Evolutionary conservation across 345 rosid species (phyloP).

Genomic region (Eucalyptus sideroxylon): DNA sequence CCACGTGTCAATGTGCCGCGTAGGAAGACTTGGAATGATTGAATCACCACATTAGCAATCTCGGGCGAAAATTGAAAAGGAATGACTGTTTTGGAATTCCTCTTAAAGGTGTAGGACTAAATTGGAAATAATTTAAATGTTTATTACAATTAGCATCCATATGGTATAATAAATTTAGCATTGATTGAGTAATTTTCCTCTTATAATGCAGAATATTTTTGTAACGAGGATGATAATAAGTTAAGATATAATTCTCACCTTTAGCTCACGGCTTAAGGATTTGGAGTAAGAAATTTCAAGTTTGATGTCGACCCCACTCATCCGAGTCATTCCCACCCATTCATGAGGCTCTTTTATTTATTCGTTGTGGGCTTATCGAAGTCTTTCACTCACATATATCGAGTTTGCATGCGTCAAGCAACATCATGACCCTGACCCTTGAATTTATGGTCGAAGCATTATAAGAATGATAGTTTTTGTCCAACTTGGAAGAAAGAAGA

Average conservation of each 20-base stretch:
- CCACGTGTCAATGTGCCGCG: fast-evolving
- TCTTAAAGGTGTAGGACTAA: too few relatives aligned
- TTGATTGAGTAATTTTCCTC: background rate
- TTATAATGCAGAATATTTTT: background rate
- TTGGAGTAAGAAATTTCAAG: too few relatives aligned
- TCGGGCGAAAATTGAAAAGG: too few relatives aligned
- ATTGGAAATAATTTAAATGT: too few relatives aligned
- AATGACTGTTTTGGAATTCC: too few relatives aligned
- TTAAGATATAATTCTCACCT: background rate
- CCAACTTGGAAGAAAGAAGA: background rate
- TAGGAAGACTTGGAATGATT: too few relatives aligned
- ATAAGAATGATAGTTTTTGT: background rate
- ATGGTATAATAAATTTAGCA: too few relatives aligned
- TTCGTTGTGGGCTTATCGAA: too few relatives aligned
- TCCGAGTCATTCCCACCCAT: background rate
- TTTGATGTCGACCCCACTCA: background rate
- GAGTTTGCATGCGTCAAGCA: background rate
- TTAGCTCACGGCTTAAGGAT: background rate
- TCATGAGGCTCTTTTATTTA: background rate
- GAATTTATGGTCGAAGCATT: background rate
- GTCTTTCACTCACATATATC: too few relatives aligned
- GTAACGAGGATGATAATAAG: background rate
- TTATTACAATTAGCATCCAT: too few relatives aligned
- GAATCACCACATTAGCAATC: too few relatives aligned
- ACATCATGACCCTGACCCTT: fast-evolving